Percentiles rank a stretch among this genome's conserved stretches.
Evolutionary conservation across 2,329 filamentous ascomycete species (phyloP).

Genomic region (Pseudogymnoascus sp.): DNA sequence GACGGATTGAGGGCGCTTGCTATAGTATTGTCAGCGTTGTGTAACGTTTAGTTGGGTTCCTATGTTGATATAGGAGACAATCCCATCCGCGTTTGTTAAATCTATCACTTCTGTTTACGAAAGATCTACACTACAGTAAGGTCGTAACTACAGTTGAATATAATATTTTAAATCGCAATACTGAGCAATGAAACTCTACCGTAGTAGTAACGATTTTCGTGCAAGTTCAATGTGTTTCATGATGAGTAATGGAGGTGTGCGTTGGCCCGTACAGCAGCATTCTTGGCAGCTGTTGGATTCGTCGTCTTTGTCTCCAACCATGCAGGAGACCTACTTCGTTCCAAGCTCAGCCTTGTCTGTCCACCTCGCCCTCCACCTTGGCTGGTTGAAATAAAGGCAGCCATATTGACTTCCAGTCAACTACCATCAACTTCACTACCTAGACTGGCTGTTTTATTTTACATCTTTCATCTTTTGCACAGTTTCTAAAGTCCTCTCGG

Average conservation of each 20-base stretch:
- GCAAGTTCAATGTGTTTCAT: slow-evolving; percentile 3
- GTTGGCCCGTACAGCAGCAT: not conserved
- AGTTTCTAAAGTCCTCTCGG: not conserved
- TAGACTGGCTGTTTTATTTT: not conserved
- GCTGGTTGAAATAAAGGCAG: not conserved
- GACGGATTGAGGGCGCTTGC: not conserved
- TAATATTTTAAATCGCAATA: not conserved
- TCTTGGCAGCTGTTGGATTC: not conserved
- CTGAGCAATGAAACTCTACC: too few relatives aligned
- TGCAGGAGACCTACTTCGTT: not conserved
- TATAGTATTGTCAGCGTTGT: not conserved
- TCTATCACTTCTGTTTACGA: not conserved
- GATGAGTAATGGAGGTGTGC: slow-evolving; percentile 2
- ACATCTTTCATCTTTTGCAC: not conserved
- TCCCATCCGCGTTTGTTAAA: not conserved
- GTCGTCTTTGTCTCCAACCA: not conserved
- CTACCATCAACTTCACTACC: not conserved
- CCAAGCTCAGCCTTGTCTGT: not conserved
- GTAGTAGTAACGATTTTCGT: not conserved
- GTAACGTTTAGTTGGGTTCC: not conserved
- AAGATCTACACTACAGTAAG: not conserved
- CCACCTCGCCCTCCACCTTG: not conserved
- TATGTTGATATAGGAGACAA: not conserved
- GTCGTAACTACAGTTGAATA: not conserved
- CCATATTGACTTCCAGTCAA: not conserved